Evolutionary conservation across 805 yeast genomes (phyloP).

Genomic region (Lachancea kluyveri): DNA sequence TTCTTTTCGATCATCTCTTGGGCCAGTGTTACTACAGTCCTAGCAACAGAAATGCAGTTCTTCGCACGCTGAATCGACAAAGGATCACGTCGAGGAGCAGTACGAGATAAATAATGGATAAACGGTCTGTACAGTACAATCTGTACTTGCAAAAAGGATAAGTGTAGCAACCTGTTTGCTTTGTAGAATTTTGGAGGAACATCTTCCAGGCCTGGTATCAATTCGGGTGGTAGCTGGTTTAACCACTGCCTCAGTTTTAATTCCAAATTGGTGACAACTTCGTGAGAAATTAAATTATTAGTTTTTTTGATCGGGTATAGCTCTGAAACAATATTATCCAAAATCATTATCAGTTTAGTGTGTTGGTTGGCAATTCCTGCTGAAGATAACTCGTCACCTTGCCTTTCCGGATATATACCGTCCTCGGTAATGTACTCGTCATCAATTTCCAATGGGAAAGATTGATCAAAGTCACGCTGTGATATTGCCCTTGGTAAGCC

Average conservation of each 20-base stretch:
- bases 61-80: slow-evolving; percentile 65
- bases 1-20: slow-evolving; percentile 70
- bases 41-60: slow-evolving; percentile 78
- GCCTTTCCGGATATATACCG: slow-evolving; percentile 29
- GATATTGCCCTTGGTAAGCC: slow-evolving; percentile 75
- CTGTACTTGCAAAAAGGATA: slow-evolving; percentile 74
- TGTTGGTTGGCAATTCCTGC: slow-evolving; percentile 73
- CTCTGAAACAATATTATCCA: slow-evolving; percentile 64
- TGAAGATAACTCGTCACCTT: slow-evolving; percentile 28
- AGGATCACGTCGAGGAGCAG: slow-evolving; percentile 25
- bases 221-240: slow-evolving; percentile 60
- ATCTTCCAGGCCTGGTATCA: slow-evolving; percentile 47
- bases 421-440: slow-evolving; percentile 76
- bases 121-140: slow-evolving; percentile 85
- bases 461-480: slow-evolving; percentile 84
- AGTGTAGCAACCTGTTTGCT: slow-evolving; percentile 70
- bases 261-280: slow-evolving; percentile 64
- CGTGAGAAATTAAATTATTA: slow-evolving; percentile 29
- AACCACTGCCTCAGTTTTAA: slow-evolving; percentile 69
- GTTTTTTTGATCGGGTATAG: slow-evolving; percentile 53
- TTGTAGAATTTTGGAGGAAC: slow-evolving; percentile 44
- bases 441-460: slow-evolving; percentile 75
- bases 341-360: slow-evolving; percentile 63
- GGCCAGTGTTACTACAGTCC: slow-evolving; percentile 73
- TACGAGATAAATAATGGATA: slow-evolving; percentile 58